Evolutionary conservation across 257 asterid species (phyloP).

Genomic region (Cynanchum wilfordii): DNA sequence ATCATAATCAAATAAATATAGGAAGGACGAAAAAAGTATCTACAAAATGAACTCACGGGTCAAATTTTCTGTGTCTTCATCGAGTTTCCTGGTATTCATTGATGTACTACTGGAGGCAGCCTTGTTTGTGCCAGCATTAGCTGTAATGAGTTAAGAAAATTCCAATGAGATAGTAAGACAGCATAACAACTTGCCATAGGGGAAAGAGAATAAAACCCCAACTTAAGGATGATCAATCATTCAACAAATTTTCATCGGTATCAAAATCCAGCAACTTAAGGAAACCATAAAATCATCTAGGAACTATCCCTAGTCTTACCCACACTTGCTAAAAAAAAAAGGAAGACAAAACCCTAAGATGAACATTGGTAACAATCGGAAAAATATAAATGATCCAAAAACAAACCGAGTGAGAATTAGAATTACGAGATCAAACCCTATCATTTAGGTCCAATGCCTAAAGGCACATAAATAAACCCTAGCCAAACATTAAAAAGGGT

Average conservation of each 20-base stretch:
- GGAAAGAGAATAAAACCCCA: background rate
- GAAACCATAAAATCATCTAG: background rate
- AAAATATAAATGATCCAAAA: background rate
- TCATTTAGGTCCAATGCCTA: background rate
- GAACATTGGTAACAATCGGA: background rate
- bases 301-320: background rate
- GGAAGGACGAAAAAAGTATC: background rate
- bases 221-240: background rate
- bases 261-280: background rate
- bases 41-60: conserved; percentile 59
- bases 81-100: conserved; percentile 85
- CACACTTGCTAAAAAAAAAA: no score
- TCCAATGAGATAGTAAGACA: background rate
- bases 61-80: conserved; percentile 86
- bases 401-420: background rate
- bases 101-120: conserved; percentile 76
- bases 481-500: background rate
- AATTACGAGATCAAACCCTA: background rate
- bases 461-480: background rate
- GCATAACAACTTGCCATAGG: background rate
- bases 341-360: background rate
- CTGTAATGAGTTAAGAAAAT: conserved; percentile 34
- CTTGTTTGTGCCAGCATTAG: conserved; percentile 75
- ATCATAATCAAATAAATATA: background rate
- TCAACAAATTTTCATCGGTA: background rate